Evolutionary conservation across 139 green algal species (phyloP).

Genomic region (Picochlorum sp.): DNA sequence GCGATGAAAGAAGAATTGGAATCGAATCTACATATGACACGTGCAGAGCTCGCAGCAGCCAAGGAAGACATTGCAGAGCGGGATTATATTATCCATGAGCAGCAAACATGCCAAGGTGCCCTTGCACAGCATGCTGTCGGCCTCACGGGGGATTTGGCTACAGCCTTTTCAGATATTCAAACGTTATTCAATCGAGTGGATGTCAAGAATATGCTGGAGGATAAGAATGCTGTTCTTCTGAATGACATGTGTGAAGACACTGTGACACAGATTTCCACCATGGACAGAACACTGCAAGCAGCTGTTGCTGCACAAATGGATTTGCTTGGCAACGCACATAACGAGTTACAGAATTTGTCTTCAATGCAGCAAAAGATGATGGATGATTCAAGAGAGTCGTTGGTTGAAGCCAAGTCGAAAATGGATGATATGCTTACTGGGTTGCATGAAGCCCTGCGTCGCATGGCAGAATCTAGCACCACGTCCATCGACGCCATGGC

Average conservation of each 20-base stretch:
- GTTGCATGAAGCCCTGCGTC: conserved; percentile 2
- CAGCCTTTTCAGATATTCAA: conserved; percentile 16
- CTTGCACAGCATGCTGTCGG: conserved; percentile 26
- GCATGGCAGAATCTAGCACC: conserved; percentile 20
- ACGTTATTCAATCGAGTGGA: conserved; percentile 26
- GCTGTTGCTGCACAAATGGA: conserved; percentile 18
- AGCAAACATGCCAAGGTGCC: conserved; percentile 18
- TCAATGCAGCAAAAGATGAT: neutral
- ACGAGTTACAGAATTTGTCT: conserved; percentile 5
- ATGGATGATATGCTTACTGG: neutral
- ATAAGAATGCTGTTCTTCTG: conserved; percentile 24
- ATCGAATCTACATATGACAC: conserved; percentile 16
- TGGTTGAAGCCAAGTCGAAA: neutral
- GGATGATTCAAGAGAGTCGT: neutral
- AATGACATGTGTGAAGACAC: conserved; percentile 14
- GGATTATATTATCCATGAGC: conserved; percentile 33
- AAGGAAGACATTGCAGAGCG: conserved; percentile 26
- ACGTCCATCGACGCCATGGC: conserved; percentile 16
- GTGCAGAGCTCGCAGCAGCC: conserved; percentile 14
- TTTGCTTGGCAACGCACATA: conserved; percentile 14
- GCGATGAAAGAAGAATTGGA: conserved; percentile 17
- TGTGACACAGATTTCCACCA: conserved; percentile 7
- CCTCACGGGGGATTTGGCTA: conserved; percentile 20
- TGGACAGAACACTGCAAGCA: conserved; percentile 21
- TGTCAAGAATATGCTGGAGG: conserved; percentile 29